Conservation (phyloP, 306 rosid species). For the Fagus crenata region DNA sequence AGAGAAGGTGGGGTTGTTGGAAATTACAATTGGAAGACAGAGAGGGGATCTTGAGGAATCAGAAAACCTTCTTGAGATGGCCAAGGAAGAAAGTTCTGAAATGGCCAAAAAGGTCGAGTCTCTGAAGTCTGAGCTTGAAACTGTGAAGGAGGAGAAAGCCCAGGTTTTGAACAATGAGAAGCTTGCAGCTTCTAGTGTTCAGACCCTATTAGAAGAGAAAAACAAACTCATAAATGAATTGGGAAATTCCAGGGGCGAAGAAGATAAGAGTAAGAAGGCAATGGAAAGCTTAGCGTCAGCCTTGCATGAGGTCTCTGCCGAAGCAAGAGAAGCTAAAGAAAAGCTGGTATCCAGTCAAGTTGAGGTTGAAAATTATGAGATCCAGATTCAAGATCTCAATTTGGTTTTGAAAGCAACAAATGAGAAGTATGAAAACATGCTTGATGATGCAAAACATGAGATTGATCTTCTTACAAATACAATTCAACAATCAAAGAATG, state of each 20-base stretch:
- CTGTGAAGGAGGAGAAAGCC: conserved; percentile 64
- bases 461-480: conserved; percentile 51
- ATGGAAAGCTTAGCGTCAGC: conserved; percentile 98
- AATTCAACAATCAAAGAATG: conserved; percentile 52
- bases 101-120: conserved; percentile 52
- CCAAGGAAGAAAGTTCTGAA: conserved; percentile 62
- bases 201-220: conserved; percentile 78
- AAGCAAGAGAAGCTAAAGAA: conserved; percentile 86
- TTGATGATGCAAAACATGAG: conserved; percentile 66
- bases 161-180: conserved; percentile 79
- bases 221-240: conserved; percentile 66
- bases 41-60: conserved; percentile 75
- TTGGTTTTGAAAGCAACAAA: conserved; percentile 63
- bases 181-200: conserved; percentile 76
- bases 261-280: conserved; percentile 86
- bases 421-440: conserved; percentile 70
- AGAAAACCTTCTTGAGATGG: conserved; percentile 45
- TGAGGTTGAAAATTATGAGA: conserved; percentile 49
- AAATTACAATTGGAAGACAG: conserved; percentile 71
- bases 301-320: conserved; percentile 81
- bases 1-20: conserved; percentile 73
- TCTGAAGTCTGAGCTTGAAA: conserved; percentile 58
- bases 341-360: conserved; percentile 50
- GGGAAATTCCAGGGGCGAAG: conserved; percentile 72
- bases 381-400: conserved; percentile 70